Evolutionary conservation across 352 stramenopile genomes (phyloP).

Genomic region (Phytopythium aichiense): DNA sequence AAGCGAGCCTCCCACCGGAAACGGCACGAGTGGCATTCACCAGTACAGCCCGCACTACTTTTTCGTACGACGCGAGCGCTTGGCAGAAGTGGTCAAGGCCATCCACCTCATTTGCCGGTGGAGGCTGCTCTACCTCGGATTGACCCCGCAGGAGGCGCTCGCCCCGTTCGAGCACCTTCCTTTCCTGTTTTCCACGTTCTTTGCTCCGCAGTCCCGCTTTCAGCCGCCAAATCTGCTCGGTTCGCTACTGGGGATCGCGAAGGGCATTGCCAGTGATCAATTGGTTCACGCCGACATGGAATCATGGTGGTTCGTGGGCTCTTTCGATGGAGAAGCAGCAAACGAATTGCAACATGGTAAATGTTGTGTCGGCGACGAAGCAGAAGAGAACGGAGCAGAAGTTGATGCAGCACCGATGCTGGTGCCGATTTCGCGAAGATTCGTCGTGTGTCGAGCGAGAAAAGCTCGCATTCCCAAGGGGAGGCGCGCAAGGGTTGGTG

Average conservation of each 20-base stretch:
- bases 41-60: conserved; percentile 38
- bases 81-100: conserved; percentile 29
- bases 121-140: conserved; percentile 46
- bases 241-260: conserved; percentile 28
- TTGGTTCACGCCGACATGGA: conserved; percentile 6
- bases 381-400: not conserved
- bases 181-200: conserved; percentile 33
- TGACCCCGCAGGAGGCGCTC: conserved; percentile 38
- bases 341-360: not conserved
- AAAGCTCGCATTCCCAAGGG: not conserved
- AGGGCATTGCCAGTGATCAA: conserved; percentile 22
- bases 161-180: conserved; percentile 51
- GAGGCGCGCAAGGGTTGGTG: not conserved
- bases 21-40: not conserved
- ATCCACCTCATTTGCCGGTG: conserved; percentile 62
- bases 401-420: not conserved
- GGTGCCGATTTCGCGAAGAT: not conserved
- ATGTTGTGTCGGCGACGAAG: not conserved
- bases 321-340: not conserved
- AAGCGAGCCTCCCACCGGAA: not conserved
- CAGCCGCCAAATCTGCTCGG: conserved; percentile 22
- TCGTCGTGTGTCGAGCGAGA: not conserved
- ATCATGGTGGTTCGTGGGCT: not conserved
- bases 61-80: conserved; percentile 29
- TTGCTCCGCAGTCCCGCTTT: conserved; percentile 12